These are phyloP conservation scores for Cladosporium sp. DNA, from an alignment of 2,329 filamentous ascomycete species.

Conservation along the genomic window DNA sequence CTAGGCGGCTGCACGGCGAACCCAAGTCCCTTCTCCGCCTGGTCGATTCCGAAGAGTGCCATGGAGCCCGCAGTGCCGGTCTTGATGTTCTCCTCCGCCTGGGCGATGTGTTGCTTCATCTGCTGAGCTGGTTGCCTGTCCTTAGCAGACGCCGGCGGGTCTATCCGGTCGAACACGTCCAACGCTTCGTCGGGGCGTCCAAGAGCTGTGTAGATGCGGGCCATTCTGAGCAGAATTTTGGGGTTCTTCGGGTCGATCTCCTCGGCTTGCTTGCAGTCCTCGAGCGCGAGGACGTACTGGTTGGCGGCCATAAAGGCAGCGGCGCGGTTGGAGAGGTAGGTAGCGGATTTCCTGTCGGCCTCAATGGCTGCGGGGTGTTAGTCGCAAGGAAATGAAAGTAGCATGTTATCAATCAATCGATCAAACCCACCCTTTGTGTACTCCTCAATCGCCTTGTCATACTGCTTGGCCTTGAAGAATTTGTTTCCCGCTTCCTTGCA, in stretches of 20 bases:
- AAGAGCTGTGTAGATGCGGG: slow-evolving; percentile 82
- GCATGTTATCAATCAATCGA: slow-evolving; percentile 13
- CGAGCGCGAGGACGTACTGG: slow-evolving; percentile 73
- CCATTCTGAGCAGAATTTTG: slow-evolving; percentile 84
- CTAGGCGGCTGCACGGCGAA: slow-evolving; percentile 72
- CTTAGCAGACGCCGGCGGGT: slow-evolving; percentile 75
- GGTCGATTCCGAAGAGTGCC: slow-evolving; percentile 86
- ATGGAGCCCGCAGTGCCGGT: slow-evolving; percentile 80
- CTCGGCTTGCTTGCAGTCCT: slow-evolving; percentile 79
- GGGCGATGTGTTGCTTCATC: slow-evolving; percentile 78
- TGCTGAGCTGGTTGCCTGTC: slow-evolving; percentile 78
- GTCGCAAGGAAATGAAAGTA: neutral
- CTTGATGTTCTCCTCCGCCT: slow-evolving; percentile 72
- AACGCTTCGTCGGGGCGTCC: slow-evolving; percentile 85
- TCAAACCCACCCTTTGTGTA: slow-evolving; percentile 81
- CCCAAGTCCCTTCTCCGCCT: slow-evolving; percentile 79
- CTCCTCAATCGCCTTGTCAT: slow-evolving; percentile 79
- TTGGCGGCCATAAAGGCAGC: slow-evolving; percentile 89
- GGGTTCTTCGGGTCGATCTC: slow-evolving; percentile 80
- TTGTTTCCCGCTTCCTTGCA: slow-evolving; percentile 95
- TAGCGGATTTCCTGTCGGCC: slow-evolving; percentile 77
- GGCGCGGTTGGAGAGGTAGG: slow-evolving; percentile 91
- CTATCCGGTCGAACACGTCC: slow-evolving; percentile 73
- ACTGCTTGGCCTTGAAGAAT: slow-evolving; percentile 94
- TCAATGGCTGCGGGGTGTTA: slow-evolving; percentile 65